phyloP scores from a whole-genome alignment of 129 eudicot genomes.

The Centaurea solstitialis region DNA sequence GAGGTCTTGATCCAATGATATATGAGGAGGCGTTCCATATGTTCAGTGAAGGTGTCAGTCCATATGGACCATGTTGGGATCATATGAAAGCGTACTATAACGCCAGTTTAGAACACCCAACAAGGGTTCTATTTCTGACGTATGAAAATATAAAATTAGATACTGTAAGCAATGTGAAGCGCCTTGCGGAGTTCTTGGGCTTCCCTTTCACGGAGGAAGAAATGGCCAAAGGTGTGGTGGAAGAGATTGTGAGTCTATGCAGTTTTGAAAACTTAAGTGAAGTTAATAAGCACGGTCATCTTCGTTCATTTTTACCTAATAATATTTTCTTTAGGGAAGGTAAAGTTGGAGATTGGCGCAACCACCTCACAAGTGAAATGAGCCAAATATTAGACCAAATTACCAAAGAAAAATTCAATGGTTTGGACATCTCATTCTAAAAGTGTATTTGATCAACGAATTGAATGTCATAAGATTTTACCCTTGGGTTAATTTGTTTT shows the following conservation, averaged over 20 bases:
- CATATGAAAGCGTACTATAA: neutral
- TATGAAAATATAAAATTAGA: neutral
- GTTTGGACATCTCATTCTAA: neutral
- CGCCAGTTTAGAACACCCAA: neutral
- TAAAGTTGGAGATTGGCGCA: neutral
- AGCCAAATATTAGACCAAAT: conserved; percentile 1
- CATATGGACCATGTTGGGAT: neutral
- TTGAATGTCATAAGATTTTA: neutral
- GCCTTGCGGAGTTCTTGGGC: neutral
- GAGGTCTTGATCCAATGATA: neutral
- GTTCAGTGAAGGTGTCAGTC: neutral
- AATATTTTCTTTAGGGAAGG: conserved; percentile 1
- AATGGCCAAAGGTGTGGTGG: neutral
- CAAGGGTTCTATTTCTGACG: neutral
- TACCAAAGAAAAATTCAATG: conserved; percentile 3
- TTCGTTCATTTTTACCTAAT: neutral
- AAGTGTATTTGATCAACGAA: neutral
- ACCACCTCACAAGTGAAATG: conserved; percentile 1
- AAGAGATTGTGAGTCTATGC: neutral
- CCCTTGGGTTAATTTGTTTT: neutral
- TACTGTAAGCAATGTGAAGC: neutral
- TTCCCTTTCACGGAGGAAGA: neutral
- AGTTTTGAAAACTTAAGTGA: neutral
- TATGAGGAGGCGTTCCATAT: neutral
- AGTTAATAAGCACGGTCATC: neutral